These are phyloP conservation scores for Parmelia sp. DNA, from an alignment of 495 filamentous ascomycete genomes.

Conservation along the genomic window DNA sequence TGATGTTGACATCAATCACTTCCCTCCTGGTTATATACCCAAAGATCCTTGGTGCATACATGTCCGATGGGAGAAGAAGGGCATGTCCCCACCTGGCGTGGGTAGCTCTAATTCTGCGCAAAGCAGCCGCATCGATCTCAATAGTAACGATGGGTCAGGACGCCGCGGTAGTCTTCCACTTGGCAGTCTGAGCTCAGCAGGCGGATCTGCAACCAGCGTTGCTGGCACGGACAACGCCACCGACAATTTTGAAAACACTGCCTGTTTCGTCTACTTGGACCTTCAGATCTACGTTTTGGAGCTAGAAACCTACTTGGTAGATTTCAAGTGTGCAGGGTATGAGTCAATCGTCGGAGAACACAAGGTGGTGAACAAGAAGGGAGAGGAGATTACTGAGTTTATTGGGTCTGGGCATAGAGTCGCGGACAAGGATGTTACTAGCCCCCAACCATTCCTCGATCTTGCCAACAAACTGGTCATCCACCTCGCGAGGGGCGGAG, in stretches of 20 bases:
- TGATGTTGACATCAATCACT: slow-evolving; percentile 21
- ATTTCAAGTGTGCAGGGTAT: slow-evolving; percentile 99
- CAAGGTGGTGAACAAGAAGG: slow-evolving; percentile 29
- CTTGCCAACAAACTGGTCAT: slow-evolving; percentile 50
- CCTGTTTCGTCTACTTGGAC: slow-evolving; percentile 77
- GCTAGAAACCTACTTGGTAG: slow-evolving; percentile 85
- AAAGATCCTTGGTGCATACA: slow-evolving; percentile 95
- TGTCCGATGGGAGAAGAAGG: slow-evolving; percentile 76
- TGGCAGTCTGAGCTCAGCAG: slow-evolving; percentile 34
- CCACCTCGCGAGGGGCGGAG: slow-evolving; percentile 38
- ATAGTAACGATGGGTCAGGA: slow-evolving; percentile 36
- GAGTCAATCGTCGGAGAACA: slow-evolving; percentile 62
- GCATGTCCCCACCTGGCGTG: slow-evolving; percentile 52
- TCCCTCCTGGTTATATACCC: slow-evolving; percentile 65
- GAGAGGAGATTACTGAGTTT: slow-evolving; percentile 16
- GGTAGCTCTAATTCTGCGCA: slow-evolving; percentile 47
- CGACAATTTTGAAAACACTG: slow-evolving; percentile 38
- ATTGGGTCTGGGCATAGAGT: slow-evolving; percentile 20
- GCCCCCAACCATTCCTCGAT: slow-evolving; percentile 51
- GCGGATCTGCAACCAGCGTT: slow-evolving; percentile 38
- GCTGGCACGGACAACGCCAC: slow-evolving; percentile 22
- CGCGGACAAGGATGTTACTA: slow-evolving; percentile 48
- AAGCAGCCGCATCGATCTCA: slow-evolving; percentile 52
- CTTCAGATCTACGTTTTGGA: slow-evolving; percentile 97
- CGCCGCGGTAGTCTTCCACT: slow-evolving; percentile 42